Percentiles rank a stretch among this genome's conserved stretches.
phyloP scores from a whole-genome alignment of 73 alveolate species.

The Durusdinium trenchii region DNA sequence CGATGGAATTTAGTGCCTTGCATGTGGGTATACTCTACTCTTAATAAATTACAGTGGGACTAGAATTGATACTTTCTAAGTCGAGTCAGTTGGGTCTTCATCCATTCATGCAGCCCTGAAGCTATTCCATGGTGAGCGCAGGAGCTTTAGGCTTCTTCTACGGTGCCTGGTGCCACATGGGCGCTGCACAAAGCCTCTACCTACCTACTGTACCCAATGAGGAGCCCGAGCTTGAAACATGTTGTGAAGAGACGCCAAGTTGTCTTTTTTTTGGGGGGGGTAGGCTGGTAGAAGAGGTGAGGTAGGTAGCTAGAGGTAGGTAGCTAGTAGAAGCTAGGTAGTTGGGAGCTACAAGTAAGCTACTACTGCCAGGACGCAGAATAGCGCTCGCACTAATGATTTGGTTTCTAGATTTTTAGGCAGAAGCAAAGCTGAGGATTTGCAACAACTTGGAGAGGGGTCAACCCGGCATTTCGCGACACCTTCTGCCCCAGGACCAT shows the following conservation, averaged over 20 bases:
- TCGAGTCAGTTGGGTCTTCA: too few relatives aligned
- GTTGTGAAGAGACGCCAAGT: too few relatives aligned
- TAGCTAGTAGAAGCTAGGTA: neutral
- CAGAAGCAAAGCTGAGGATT: neutral
- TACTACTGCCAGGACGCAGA: neutral
- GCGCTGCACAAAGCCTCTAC: constrained; percentile 60
- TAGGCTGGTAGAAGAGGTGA: neutral
- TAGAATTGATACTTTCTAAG: too few relatives aligned
- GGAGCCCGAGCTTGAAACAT: neutral
- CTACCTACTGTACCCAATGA: constrained; percentile 27
- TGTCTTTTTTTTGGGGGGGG: too few relatives aligned
- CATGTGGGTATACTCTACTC: too few relatives aligned
- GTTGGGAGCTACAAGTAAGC: neutral
- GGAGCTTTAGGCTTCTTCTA: constrained; percentile 53
- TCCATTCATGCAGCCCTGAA: too few relatives aligned
- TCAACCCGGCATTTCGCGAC: neutral
- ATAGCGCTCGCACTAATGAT: neutral
- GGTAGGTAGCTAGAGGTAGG: neutral
- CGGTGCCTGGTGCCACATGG: constrained; percentile 85
- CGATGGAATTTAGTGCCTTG: too few relatives aligned
- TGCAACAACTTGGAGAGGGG: neutral
- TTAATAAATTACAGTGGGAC: neutral
- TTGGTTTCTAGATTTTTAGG: neutral
- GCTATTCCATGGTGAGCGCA: too few relatives aligned
- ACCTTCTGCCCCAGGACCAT: constrained; percentile 3